Conservation (phyloP, 768 basidiomycete species). For the Suillus spraguei region DNA sequence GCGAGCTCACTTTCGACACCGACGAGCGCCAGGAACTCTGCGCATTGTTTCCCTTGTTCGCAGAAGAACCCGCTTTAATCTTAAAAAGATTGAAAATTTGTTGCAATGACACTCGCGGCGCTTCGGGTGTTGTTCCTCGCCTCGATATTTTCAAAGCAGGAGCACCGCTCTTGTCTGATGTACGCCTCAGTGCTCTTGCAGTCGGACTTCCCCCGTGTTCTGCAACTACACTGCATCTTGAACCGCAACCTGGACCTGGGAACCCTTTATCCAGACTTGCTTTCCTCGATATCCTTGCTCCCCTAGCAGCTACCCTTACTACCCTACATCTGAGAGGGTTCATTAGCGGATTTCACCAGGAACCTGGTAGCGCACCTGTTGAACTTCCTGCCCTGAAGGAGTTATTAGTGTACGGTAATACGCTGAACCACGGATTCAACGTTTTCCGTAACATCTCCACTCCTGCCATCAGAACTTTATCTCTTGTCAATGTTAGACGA, state of each 20-base stretch:
- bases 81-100: constrained; percentile 33
- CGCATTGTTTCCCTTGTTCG: constrained; percentile 25
- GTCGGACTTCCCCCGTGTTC: constrained; percentile 31
- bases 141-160: constrained; percentile 35
- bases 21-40: constrained; percentile 34
- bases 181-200: constrained; percentile 35
- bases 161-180: constrained; percentile 32
- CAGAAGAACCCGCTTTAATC: constrained; percentile 26
- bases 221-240: constrained; percentile 37
- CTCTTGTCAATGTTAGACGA: constrained; percentile 29
- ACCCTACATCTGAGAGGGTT: constrained; percentile 35
- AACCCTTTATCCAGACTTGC: constrained; percentile 30
- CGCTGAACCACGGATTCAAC: constrained; percentile 35
- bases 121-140: constrained; percentile 31
- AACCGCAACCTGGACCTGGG: constrained; percentile 34
- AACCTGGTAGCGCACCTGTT: constrained; percentile 34
- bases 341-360: constrained; percentile 35
- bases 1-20: constrained; percentile 33
- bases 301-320: constrained; percentile 29
- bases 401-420: constrained; percentile 33
- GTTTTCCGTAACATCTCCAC: constrained; percentile 39
- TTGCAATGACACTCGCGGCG: constrained; percentile 24
- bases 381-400: constrained; percentile 33
- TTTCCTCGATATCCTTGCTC: constrained; percentile 32
- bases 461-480: constrained; percentile 27